phyloP scores from a whole-genome alignment of 306 rosid genomes.

The Malus sylvestris region DNA sequence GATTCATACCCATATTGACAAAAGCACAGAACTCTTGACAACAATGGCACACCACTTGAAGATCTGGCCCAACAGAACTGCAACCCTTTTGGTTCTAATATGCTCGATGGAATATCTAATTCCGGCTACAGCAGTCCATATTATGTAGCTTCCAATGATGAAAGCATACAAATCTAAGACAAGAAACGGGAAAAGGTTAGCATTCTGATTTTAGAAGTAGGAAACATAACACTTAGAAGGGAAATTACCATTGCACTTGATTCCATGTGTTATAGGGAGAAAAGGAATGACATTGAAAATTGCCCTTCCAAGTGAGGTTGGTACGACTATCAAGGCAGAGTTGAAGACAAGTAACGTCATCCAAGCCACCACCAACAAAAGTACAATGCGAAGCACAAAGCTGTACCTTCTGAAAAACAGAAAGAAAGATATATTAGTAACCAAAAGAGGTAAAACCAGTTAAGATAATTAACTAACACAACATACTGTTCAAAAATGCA shows the following conservation, averaged over 20 bases:
- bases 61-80: slow-evolving; percentile 60
- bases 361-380: slow-evolving; percentile 93
- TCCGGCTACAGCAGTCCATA: slow-evolving; percentile 96
- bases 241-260: slow-evolving; percentile 88
- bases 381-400: slow-evolving; percentile 86
- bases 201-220: neutral
- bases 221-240: neutral
- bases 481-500: neutral
- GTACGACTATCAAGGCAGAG: slow-evolving; percentile 88
- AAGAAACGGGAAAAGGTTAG: slow-evolving; percentile 14
- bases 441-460: slow-evolving; percentile 1
- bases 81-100: slow-evolving; percentile 54
- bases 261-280: slow-evolving; percentile 95
- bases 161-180: slow-evolving; percentile 81
- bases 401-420: slow-evolving; percentile 52
- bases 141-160: slow-evolving; percentile 88
- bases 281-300: slow-evolving; percentile 86
- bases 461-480: neutral
- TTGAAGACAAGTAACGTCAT: slow-evolving; percentile 92
- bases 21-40: slow-evolving; percentile 80
- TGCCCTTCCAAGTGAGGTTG: slow-evolving; percentile 78
- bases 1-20: slow-evolving; percentile 87
- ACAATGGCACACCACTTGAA: slow-evolving; percentile 91
- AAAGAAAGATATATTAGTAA: neutral
- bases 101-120: slow-evolving; percentile 81